phyloP scores from a whole-genome alignment of 2,329 filamentous ascomycete genomes.

The Tetracladium maxilliforme region DNA sequence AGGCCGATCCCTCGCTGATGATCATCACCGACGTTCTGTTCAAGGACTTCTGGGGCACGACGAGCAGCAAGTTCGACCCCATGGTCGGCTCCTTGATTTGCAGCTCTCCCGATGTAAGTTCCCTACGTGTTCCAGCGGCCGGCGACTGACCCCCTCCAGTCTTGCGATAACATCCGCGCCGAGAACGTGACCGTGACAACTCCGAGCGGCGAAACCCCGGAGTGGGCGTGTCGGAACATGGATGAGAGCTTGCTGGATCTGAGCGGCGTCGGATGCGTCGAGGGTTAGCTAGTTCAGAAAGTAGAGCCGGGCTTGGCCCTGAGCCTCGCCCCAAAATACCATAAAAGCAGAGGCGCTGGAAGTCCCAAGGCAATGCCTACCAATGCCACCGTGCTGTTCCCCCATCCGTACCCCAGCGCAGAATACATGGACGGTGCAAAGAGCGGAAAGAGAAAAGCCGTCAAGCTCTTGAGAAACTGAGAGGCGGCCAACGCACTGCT shows the following conservation, averaged over 20 bases:
- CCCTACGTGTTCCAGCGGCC: background rate
- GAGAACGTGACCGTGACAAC: slow-evolving; percentile 28
- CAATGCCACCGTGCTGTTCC: slow-evolving; percentile 26
- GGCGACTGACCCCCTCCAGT: too few relatives aligned
- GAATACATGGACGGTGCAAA: slow-evolving; percentile 23
- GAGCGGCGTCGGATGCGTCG: too few relatives aligned
- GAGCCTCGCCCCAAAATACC: slow-evolving; percentile 20
- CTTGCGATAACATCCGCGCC: slow-evolving; percentile 29
- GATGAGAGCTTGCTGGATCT: slow-evolving; percentile 14
- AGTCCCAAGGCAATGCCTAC: slow-evolving; percentile 34
- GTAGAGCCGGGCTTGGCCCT: slow-evolving; percentile 13
- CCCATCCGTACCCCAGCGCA: slow-evolving; percentile 30
- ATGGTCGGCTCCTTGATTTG: slow-evolving; percentile 30
- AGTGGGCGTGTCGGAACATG: slow-evolving; percentile 28
- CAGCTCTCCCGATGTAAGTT: slow-evolving; percentile 29
- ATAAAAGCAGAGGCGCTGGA: slow-evolving; percentile 28
- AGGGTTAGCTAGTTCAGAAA: too few relatives aligned
- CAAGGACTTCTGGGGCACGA: slow-evolving; percentile 39
- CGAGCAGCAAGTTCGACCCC: slow-evolving; percentile 25
- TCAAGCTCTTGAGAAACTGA: slow-evolving; percentile 30
- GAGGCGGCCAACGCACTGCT: slow-evolving; percentile 28
- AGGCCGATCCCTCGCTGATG: too few relatives aligned
- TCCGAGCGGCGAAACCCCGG: slow-evolving; percentile 25
- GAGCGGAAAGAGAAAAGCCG: slow-evolving; percentile 33
- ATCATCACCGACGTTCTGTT: slow-evolving; percentile 41